Conservation (phyloP, 441 rosid species). For the Eutrema salsugineum region DNA sequence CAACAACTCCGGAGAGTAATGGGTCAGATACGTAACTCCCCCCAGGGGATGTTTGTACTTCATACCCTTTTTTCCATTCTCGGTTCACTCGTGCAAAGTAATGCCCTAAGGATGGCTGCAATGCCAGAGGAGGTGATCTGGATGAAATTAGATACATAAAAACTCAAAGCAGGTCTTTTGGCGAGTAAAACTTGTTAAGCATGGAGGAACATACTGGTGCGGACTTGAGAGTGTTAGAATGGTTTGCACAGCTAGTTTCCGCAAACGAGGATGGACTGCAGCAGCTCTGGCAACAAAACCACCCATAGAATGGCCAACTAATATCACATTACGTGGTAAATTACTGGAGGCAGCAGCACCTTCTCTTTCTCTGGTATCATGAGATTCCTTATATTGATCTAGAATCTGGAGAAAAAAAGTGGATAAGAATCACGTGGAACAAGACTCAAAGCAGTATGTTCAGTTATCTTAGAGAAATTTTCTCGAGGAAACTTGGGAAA, state of each 20-base stretch:
- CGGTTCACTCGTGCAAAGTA: conserved; percentile 73
- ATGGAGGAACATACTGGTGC: conserved; percentile 73
- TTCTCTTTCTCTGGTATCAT: conserved; percentile 63
- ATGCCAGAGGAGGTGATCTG: conserved; percentile 96
- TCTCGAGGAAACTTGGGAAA: neutral
- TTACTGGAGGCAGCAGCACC: conserved; percentile 66
- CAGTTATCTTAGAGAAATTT: neutral
- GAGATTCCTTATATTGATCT: conserved; percentile 84
- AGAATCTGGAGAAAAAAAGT: conserved; percentile 57
- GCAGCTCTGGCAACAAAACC: conserved; percentile 99
- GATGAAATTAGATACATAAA: conserved; percentile 36
- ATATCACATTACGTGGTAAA: conserved; percentile 79
- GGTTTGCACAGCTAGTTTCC: conserved; percentile 82
- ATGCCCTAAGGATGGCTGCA: conserved; percentile 95
- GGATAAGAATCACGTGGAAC: neutral
- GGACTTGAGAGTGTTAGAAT: conserved; percentile 93
- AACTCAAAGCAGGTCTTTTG: conserved; percentile 19
- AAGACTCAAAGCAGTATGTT: conserved; percentile 2
- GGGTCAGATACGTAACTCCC: conserved; percentile 57
- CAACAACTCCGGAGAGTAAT: conserved; percentile 67
- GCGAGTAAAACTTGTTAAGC: conserved; percentile 13
- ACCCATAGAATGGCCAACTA: conserved; percentile 99
- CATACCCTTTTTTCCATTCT: conserved; percentile 87
- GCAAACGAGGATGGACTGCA: conserved; percentile 69
- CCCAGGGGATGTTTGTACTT: conserved; percentile 48